Base-by-base conservation (phyloP, 345 rosid species). In the Garcia nutans region DNA sequence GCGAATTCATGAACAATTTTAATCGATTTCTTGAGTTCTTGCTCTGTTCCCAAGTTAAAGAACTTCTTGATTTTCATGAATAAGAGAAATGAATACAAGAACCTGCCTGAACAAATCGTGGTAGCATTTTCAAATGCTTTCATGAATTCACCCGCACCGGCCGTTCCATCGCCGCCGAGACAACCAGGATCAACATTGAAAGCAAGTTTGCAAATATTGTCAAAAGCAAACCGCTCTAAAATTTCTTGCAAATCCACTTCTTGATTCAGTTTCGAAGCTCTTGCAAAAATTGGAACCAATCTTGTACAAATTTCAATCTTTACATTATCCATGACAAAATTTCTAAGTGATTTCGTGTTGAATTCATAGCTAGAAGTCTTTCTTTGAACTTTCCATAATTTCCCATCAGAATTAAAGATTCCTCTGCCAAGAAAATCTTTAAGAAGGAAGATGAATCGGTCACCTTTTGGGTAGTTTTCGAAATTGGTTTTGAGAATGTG, bases 351-450 rank as follows among this genome's bases (percentile, higher is more conserved):
- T 65, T 37, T 81, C 45, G 86, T 84, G 73, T 73, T 86, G 80
- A 86, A 84, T 61, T 80, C 85, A 67, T 86, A 81, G 85, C 86
- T 80, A 28, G 87, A 83, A 45, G 83, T 84, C 69, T 86, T 84
- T 24, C 89, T 65, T 65, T 86, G 87, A 37, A 78, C 42, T 68
- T 68, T 78, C 89, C 89, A 86, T 10, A 76, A 23, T 12, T 86
- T 80, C 2, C 83, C 89, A 50, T 86, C 86, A 19, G 87, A 71
- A 77, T 80, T 86, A 73, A 86, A 86, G 78, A 86, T 86, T 60
- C 89, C 89, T 7, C 59, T 37, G 52, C 89, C 89, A 15, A 86
- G 86, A 59, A 84, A 78, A 73, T 86, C 89, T 42, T 78, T 56
- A 22, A 86, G 87, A 65, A 72, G 28, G 7, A 2, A 6, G 24